These are phyloP conservation scores for Hyaloperonospora arabidopsidis DNA, from an alignment of 352 stramenopile genomes.

Conservation along the genomic window DNA sequence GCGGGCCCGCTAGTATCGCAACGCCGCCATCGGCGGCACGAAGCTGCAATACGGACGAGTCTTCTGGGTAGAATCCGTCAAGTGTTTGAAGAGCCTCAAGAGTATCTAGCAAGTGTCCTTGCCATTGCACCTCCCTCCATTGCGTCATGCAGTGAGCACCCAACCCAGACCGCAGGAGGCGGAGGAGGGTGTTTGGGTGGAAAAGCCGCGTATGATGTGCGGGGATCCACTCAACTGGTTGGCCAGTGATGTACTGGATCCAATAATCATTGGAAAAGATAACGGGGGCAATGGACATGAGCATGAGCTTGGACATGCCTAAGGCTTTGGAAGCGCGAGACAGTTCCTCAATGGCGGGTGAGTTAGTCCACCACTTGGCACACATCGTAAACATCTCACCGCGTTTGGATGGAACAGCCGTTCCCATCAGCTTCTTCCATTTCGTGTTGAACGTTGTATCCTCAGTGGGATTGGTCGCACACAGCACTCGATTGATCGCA, in stretches of 20 bases:
- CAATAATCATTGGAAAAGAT: not conserved
- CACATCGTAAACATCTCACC: not conserved
- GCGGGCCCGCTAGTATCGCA: not conserved
- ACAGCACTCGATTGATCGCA: not conserved
- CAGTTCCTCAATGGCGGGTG: not conserved
- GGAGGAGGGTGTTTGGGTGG: not conserved
- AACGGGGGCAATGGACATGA: not conserved
- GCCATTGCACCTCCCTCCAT: not conserved
- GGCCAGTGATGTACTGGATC: constrained; percentile 1
- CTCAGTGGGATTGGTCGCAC: not conserved
- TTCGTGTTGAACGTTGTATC: constrained; percentile 1
- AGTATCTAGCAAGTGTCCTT: not conserved
- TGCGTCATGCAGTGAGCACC: not conserved
- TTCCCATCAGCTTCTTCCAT: not conserved
- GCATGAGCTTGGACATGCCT: not conserved
- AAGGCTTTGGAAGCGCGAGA: not conserved
- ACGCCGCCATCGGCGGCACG: not conserved
- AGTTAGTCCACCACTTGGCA: not conserved
- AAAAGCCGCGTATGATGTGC: not conserved
- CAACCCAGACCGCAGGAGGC: not conserved
- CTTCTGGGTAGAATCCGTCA: not conserved
- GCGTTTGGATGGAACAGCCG: not conserved
- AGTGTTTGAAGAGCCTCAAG: not conserved
- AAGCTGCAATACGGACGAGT: not conserved
- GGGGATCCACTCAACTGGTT: not conserved